Evolutionary conservation across 1,284 basidiomycete species (phyloP).

Genomic region (Stygiomarasmius scandens): DNA sequence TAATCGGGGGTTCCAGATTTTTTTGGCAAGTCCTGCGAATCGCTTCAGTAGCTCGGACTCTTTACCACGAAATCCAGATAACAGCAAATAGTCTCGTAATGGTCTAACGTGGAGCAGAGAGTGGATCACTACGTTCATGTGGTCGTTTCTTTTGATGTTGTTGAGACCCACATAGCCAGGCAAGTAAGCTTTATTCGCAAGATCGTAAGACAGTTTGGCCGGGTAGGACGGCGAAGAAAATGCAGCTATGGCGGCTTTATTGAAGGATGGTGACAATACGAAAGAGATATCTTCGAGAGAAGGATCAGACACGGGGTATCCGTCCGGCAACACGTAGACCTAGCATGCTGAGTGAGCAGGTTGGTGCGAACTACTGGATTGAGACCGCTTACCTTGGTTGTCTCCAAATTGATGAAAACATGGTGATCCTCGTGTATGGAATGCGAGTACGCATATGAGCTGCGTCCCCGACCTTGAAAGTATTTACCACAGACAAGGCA

Average conservation of each 20-base stretch:
- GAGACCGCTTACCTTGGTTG: constrained; percentile 70
- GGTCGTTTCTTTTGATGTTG: constrained; percentile 96
- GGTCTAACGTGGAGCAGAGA: constrained; percentile 90
- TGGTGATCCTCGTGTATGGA: constrained; percentile 98
- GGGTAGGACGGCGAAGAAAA: constrained; percentile 65
- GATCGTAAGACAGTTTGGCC: constrained; percentile 81
- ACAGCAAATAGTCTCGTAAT: constrained; percentile 84
- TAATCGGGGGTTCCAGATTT: constrained; percentile 93
- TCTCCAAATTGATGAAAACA: constrained; percentile 95
- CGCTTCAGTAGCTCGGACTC: constrained; percentile 87
- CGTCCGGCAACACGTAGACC: constrained; percentile 98
- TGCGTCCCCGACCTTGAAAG: constrained; percentile 94
- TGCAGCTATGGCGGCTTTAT: constrained; percentile 48
- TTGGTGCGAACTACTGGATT: constrained; percentile 7
- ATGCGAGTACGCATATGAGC: constrained; percentile 94
- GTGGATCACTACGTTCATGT: constrained; percentile 97
- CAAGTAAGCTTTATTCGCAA: constrained; percentile 79
- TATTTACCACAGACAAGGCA: constrained; percentile 99
- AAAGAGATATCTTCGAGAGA: constrained; percentile 93
- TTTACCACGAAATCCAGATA: constrained; percentile 72
- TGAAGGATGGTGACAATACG: constrained; percentile 88
- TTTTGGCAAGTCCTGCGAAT: constrained; percentile 84
- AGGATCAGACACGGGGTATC: constrained; percentile 93
- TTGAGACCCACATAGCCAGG: constrained; percentile 97
- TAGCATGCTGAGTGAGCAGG: constrained; percentile 35